Evolutionary conservation across 2,329 filamentous ascomycete species (phyloP).

Genomic region (Xylariaceae sp.): DNA sequence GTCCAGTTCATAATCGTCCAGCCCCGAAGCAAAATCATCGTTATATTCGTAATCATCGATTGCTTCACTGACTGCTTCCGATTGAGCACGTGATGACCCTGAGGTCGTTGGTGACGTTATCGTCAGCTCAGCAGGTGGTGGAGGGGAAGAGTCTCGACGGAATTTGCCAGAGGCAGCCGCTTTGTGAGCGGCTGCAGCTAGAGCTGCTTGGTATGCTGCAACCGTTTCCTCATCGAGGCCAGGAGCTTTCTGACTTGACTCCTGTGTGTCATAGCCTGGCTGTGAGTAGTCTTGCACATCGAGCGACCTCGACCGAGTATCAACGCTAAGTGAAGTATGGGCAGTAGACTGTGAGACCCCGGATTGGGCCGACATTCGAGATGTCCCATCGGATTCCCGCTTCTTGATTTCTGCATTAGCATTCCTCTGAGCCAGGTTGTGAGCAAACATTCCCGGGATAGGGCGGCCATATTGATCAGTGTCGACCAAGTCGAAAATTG

Average conservation of each 20-base stretch:
- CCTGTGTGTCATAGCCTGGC: conserved; percentile 14
- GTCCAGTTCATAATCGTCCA: conserved; percentile 65
- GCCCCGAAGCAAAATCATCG: conserved; percentile 44
- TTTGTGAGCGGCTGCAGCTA: conserved; percentile 75
- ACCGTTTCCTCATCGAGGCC: conserved; percentile 23
- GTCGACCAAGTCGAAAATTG: conserved; percentile 66
- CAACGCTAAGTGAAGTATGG: conserved; percentile 47
- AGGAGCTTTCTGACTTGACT: conserved; percentile 14
- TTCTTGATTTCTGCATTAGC: conserved; percentile 35
- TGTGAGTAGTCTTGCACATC: conserved; percentile 10
- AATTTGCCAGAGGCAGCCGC: conserved; percentile 76
- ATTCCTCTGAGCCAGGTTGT: conserved; percentile 46
- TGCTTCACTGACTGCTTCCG: conserved; percentile 21
- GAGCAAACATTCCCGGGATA: conserved; percentile 55
- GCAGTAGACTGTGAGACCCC: conserved; percentile 45
- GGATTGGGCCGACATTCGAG: conserved; percentile 43
- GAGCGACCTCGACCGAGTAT: conserved; percentile 22
- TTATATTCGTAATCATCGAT: conserved; percentile 50
- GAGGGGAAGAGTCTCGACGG: conserved; percentile 51
- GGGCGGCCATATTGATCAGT: conserved; percentile 60
- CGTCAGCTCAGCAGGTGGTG: conserved; percentile 33
- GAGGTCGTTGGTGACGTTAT: conserved; percentile 35
- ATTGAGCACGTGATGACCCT: conserved; percentile 23
- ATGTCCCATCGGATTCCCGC: conserved; percentile 45
- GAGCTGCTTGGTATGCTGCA: conserved; percentile 75